These are phyloP conservation scores for Nidularia sp. DNA, from an alignment of 768 basidiomycete genomes.

Conservation along the genomic window DNA sequence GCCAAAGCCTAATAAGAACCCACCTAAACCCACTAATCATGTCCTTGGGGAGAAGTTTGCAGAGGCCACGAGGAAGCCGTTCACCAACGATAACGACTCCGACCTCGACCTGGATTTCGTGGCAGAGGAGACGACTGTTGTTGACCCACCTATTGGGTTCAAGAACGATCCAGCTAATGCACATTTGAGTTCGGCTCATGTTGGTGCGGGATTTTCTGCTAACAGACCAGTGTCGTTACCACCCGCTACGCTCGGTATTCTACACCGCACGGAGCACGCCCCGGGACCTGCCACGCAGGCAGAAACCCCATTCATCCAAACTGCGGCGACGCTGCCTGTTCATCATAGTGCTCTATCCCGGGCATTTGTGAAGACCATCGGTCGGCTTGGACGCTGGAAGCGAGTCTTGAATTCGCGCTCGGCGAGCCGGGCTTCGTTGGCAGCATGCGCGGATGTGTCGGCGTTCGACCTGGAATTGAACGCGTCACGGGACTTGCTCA, in stretches of 20 bases:
- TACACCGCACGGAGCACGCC: conserved; percentile 56
- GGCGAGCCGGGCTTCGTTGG: conserved; percentile 20
- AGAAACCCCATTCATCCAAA: conserved; percentile 29
- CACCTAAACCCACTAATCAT: conserved; percentile 31
- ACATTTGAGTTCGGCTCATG: conserved; percentile 37
- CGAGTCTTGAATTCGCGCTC: conserved; percentile 61
- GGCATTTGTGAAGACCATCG: conserved; percentile 77
- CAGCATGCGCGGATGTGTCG: conserved; percentile 47
- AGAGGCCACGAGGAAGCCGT: conserved; percentile 44
- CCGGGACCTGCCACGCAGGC: conserved; percentile 20
- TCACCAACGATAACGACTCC: conserved; percentile 51
- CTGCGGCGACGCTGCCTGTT: conserved; percentile 41
- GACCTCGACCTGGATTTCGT: conserved; percentile 80
- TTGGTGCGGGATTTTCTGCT: conserved; percentile 29
- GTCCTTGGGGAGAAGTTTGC: conserved; percentile 64
- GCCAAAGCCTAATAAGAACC: conserved; percentile 22
- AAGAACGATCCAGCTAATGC: conserved; percentile 44
- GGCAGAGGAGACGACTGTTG: conserved; percentile 36
- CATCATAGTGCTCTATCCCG: conserved; percentile 68
- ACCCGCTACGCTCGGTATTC: conserved; percentile 53
- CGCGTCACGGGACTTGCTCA: conserved; percentile 57
- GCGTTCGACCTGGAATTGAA: conserved; percentile 69
- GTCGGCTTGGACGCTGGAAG: conserved; percentile 78
- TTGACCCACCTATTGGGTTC: conserved; percentile 25
- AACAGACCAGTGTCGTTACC: conserved; percentile 44